Evolutionary conservation across 257 asterid species (phyloP).

Genomic region (Petunia secreta): DNA sequence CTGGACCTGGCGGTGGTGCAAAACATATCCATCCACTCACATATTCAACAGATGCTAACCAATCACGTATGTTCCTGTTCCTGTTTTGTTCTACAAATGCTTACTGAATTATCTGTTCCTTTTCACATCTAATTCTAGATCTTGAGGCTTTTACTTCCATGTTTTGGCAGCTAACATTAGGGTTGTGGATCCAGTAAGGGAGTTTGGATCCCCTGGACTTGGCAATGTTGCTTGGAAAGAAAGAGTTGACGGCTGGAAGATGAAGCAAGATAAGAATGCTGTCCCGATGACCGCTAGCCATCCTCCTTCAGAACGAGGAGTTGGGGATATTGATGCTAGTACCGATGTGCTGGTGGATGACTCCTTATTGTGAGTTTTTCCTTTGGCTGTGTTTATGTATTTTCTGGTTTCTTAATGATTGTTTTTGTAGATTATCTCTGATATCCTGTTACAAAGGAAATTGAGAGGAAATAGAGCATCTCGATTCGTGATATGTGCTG

Average conservation of each 20-base stretch:
- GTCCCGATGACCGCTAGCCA: slow-evolving; percentile 79
- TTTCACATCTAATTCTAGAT: slow-evolving; percentile 26
- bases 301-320: slow-evolving; percentile 93
- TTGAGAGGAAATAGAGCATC: background rate
- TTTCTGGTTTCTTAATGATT: slow-evolving; percentile 12
- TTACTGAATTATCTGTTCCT: background rate
- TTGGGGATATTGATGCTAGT: slow-evolving; percentile 86
- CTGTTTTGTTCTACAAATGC: slow-evolving; percentile 10
- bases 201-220: slow-evolving; percentile 86
- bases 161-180: slow-evolving; percentile 68
- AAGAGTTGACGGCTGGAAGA: slow-evolving; percentile 99
- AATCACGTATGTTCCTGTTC: slow-evolving; percentile 36
- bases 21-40: slow-evolving; percentile 59
- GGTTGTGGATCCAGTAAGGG: slow-evolving; percentile 92
- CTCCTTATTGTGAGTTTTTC: slow-evolving; percentile 73
- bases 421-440: slow-evolving; percentile 22
- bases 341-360: slow-evolving; percentile 92
- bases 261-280: slow-evolving; percentile 93
- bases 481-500: background rate
- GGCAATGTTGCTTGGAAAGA: slow-evolving; percentile 99
- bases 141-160: slow-evolving; percentile 28
- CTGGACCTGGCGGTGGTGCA: slow-evolving; percentile 75
- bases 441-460: background rate
- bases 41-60: slow-evolving; percentile 45
- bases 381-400: slow-evolving; percentile 11